Base-by-base conservation (phyloP, 148 eudicot genomes). In the Cornus florida region DNA sequence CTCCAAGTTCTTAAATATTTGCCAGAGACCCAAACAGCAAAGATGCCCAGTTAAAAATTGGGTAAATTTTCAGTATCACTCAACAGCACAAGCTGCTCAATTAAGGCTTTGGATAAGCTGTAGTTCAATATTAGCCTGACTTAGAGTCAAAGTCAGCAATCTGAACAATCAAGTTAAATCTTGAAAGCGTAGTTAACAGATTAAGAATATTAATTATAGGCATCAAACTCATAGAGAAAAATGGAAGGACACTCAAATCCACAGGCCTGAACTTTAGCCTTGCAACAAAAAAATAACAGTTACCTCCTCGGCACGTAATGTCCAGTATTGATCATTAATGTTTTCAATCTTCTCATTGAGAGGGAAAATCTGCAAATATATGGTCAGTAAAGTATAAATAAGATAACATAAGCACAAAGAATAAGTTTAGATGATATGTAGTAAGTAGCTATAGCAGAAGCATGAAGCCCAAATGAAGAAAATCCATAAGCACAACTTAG, bases 271-370 rank as follows among this genome's bases (percentile, higher is more conserved):
- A 57, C 62, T 57, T 57, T 43, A 3, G 6, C 9, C 20, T 57
- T 57, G 20, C 17, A n/a, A 62, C 7, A 19, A n/a, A 62, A 62
- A 0, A 62, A 62, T n/a, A 39, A 53, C 39, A 2, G 1, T 75
- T 71, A 71, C 83, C 79, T 81, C 83, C 32, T 81, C 83, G 13
- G 83, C 79, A 48, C 79, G 79, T 35, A 81, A 65, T 64, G 69
- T 76, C 83, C 83, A 81, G 48, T 76, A 76, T 46, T 71, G 83
- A 65, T 81, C 83, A 71, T 81, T 76, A 5, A 81, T 62, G 67
- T 65, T 32, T 75, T 81, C 83, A 76, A 81, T 76, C 83, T 76
- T 71, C 38, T 81, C 83, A 81, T 70, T 69, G 5, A 70, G 43
- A 4, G 79, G 76, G 38, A 81, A 81, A 46, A 81, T 76, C 83